Conservation (phyloP, 164 flowering plant genomes). For the Vitis vinifera region DNA sequence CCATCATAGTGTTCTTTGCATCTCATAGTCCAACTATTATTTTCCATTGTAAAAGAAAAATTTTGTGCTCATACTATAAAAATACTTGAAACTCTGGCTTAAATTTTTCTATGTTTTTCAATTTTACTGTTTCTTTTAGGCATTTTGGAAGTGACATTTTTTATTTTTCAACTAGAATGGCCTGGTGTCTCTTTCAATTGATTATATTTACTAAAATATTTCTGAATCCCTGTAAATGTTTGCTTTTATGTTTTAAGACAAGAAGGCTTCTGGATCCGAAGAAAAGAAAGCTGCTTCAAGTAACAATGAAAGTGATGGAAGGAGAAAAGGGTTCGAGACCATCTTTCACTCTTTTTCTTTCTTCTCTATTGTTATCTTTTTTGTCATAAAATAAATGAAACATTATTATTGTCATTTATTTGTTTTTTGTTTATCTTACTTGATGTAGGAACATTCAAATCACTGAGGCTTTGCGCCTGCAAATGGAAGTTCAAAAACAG, state of each 20-base stretch:
- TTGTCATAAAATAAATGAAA: neutral
- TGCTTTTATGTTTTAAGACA: constrained; percentile 29
- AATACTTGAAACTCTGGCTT: too few species aligned
- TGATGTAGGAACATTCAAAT: constrained; percentile 36
- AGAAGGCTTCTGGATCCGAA: constrained; percentile 39
- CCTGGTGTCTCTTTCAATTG: neutral
- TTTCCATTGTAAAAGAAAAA: too few species aligned
- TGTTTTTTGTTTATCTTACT: neutral
- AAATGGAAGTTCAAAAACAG: constrained; percentile 65
- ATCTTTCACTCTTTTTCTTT: neutral
- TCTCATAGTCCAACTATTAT: too few species aligned
- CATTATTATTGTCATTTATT: too few species aligned
- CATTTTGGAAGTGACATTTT: neutral
- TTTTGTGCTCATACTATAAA: too few species aligned
- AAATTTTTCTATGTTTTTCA: too few species aligned
- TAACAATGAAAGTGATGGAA: constrained; percentile 31
- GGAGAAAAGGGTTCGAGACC: constrained; percentile 36
- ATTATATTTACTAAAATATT: neutral
- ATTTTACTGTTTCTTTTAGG: neutral
- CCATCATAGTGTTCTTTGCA: too few species aligned
- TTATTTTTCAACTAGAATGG: neutral
- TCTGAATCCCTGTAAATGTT: too few species aligned
- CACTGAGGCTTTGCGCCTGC: constrained; percentile 55
- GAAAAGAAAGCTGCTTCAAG: constrained; percentile 40
- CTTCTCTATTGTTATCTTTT: neutral